Conservation (phyloP, 441 rosid species). For the Flueggea neowawraea region DNA sequence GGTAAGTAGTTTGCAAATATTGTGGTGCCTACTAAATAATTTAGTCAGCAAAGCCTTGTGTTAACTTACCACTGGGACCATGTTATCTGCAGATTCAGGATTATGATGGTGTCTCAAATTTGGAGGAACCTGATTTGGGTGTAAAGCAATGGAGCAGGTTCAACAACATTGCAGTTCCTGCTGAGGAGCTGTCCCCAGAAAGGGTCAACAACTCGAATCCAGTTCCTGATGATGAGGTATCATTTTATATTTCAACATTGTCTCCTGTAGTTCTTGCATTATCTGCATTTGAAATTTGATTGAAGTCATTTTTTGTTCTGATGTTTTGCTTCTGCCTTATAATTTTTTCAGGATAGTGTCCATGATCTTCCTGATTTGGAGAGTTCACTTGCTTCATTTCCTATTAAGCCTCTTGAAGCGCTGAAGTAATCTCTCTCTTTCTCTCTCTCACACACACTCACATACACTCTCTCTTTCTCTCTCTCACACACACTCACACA, state of each 20-base stretch:
- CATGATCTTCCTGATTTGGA: slow-evolving; percentile 70
- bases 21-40: not conserved
- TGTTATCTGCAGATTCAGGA: slow-evolving; percentile 66
- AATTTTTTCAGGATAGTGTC: slow-evolving; percentile 60
- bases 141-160: slow-evolving; percentile 40
- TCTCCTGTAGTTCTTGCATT: slow-evolving; percentile 12
- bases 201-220: slow-evolving; percentile 44
- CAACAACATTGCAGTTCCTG: slow-evolving; percentile 33
- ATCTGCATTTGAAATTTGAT: too few relatives aligned
- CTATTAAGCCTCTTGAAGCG: slow-evolving; percentile 85
- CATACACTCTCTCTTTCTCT: too few relatives aligned
- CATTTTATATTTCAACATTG: slow-evolving; percentile 13
- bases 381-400: slow-evolving; percentile 76
- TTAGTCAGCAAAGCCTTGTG: not conserved
- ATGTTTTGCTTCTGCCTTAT: not conserved
- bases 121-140: slow-evolving; percentile 42
- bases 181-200: slow-evolving; percentile 42
- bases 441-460: too few relatives aligned
- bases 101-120: slow-evolving; percentile 49
- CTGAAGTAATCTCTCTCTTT: slow-evolving; percentile 52
- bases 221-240: slow-evolving; percentile 54
- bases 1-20: slow-evolving; percentile 39
- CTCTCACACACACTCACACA: too few relatives aligned
- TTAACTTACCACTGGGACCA: slow-evolving; percentile 4
- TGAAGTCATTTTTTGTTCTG: not conserved